These are phyloP conservation scores for Suhomyces emberorum DNA, from an alignment of 805 yeast species.

Conservation along the genomic window DNA sequence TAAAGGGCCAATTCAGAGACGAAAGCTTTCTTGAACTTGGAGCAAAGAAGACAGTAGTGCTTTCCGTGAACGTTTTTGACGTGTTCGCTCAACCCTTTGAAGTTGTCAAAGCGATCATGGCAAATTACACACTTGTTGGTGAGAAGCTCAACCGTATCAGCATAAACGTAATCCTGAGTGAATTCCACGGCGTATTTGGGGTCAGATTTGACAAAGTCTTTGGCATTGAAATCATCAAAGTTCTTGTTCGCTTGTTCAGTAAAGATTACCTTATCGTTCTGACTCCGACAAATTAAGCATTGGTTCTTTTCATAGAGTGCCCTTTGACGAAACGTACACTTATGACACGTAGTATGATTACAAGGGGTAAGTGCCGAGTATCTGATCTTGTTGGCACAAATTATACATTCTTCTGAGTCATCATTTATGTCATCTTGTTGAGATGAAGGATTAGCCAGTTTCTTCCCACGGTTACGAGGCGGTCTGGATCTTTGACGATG, in stretches of 20 bases:
- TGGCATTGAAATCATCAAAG: conserved; percentile 35
- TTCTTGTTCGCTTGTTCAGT: conserved; percentile 42
- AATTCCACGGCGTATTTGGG: conserved; percentile 56
- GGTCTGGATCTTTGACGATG: neutral
- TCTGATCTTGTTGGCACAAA: conserved; percentile 75
- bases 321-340: conserved; percentile 78
- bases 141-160: conserved; percentile 50
- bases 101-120: conserved; percentile 39
- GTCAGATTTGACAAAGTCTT: conserved; percentile 32
- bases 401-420: conserved; percentile 57
- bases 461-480: neutral
- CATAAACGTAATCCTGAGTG: conserved; percentile 48
- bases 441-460: neutral
- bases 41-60: conserved; percentile 72
- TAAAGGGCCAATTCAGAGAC: conserved; percentile 65
- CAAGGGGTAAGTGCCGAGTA: conserved; percentile 76
- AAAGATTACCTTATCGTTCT: conserved; percentile 54
- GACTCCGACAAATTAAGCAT: conserved; percentile 85
- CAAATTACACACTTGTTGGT: conserved; percentile 57
- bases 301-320: conserved; percentile 68
- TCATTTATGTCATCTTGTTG: conserved; percentile 20
- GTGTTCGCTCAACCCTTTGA: conserved; percentile 64
- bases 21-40: conserved; percentile 72
- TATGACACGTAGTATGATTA: conserved; percentile 79
- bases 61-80: conserved; percentile 59